A percentile compares a stretch with the other conserved stretches of the same genome.
These are phyloP conservation scores for Bryum argenteum DNA, from an alignment of 225 moss, liverwort and hornwort species.

Conservation along the genomic window DNA sequence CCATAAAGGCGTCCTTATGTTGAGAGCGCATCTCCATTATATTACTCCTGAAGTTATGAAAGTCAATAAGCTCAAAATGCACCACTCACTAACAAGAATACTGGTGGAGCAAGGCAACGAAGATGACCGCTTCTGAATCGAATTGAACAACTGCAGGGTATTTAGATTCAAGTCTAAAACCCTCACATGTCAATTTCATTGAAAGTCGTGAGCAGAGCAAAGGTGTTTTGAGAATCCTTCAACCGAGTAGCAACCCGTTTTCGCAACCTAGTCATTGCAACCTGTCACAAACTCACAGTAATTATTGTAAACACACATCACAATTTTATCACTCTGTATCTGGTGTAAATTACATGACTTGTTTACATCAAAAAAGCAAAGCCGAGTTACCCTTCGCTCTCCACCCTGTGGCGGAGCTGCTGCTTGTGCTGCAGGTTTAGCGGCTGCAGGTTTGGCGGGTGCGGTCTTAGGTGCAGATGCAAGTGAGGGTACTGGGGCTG, in stretches of 20 bases:
- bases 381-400: constrained; percentile 68
- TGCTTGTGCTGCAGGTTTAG: constrained; percentile 39
- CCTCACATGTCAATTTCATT: constrained; percentile 88
- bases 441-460: constrained; percentile 5
- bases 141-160: neutral
- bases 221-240: constrained; percentile 93
- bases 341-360: neutral
- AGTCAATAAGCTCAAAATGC: constrained; percentile 16
- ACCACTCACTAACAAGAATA: constrained; percentile 1
- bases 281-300: constrained; percentile 38
- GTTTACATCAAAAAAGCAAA: neutral
- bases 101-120: constrained; percentile 10
- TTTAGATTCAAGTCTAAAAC: constrained; percentile 11
- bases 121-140: neutral
- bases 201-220: constrained; percentile 90
- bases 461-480: constrained; percentile 12
- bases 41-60: constrained; percentile 65
- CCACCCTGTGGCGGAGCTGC: constrained; percentile 72
- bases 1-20: constrained; percentile 79
- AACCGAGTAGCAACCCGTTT: constrained; percentile 80
- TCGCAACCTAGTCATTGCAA: constrained; percentile 84
- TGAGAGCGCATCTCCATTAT: constrained; percentile 81
- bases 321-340: neutral
- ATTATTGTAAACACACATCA: constrained; percentile 6
- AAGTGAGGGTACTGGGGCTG: neutral